Percentiles rank a stretch among this genome's conserved stretches.
Conservation (phyloP, 768 basidiomycete genomes). For the Serendipita vermifera region DNA sequence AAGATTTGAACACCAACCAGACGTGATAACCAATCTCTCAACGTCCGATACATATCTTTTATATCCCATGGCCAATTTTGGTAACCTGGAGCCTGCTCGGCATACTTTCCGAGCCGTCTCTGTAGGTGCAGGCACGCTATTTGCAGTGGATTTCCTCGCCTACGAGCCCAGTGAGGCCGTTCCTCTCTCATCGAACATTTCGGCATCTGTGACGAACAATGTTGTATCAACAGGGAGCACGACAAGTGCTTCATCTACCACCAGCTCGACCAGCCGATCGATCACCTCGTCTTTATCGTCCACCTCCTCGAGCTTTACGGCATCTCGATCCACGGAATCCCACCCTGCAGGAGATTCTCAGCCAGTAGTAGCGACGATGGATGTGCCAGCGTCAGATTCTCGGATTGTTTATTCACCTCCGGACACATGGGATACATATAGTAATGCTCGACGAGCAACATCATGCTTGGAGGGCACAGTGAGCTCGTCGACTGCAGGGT, state of each 20-base stretch:
- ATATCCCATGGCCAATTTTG: background rate
- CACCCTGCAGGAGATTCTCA: no score
- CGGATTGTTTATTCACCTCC: background rate
- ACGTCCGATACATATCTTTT: background rate
- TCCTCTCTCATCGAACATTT: no score
- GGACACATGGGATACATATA: no score
- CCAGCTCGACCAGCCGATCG: background rate
- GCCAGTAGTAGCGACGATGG: background rate
- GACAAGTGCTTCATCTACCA: no score
- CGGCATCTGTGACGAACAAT: no score
- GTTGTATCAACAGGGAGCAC: no score
- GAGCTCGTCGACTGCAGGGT: no score
- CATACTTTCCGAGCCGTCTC: background rate
- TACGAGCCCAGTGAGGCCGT: background rate
- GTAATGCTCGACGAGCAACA: no score
- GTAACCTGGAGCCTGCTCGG: background rate
- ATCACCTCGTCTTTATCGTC: background rate
- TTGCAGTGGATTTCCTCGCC: background rate
- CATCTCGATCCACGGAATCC: background rate
- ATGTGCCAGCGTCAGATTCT: background rate
- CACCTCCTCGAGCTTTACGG: background rate
- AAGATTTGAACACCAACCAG: no score
- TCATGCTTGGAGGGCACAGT: no score
- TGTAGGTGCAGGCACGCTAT: background rate
- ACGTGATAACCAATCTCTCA: background rate